Evolutionary conservation across 805 yeast species (phyloP).

Genomic region (Monosporozyma siamensis): DNA sequence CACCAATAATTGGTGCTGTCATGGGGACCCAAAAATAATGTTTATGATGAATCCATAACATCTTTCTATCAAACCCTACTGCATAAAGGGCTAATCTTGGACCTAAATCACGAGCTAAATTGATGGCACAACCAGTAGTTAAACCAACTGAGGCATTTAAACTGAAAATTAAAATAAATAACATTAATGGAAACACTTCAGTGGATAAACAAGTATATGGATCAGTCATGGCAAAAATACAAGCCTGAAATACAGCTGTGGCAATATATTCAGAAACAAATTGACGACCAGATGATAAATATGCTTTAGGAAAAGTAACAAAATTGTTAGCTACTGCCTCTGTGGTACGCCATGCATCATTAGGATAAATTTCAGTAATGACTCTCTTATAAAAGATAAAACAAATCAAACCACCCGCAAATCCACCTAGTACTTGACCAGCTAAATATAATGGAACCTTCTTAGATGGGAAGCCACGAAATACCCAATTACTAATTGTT

Average conservation of each 20-base stretch:
- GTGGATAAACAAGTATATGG: constrained; percentile 40
- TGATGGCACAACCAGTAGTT: constrained; percentile 48
- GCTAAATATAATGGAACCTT: constrained; percentile 38
- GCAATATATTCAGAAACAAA: constrained; percentile 40
- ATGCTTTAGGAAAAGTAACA: constrained; percentile 37
- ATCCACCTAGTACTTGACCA: constrained; percentile 43
- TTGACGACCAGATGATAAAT: constrained; percentile 36
- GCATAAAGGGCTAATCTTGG: constrained; percentile 42
- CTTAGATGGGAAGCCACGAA: constrained; percentile 43
- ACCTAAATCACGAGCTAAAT: constrained; percentile 46
- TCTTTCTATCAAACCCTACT: constrained; percentile 38
- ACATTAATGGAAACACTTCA: constrained; percentile 38
- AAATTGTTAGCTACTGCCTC: constrained; percentile 36
- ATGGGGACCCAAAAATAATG: constrained; percentile 47
- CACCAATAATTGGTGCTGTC: constrained; percentile 42
- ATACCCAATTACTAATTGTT: constrained; percentile 38
- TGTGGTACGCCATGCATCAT: constrained; percentile 21
- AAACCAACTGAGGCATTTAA: constrained; percentile 42
- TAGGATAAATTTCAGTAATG: constrained; percentile 19
- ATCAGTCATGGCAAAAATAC: constrained; percentile 44
- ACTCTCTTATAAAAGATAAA: constrained; percentile 38
- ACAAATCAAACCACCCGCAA: constrained; percentile 37
- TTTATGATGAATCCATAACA: constrained; percentile 32
- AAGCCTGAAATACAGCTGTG: constrained; percentile 37
- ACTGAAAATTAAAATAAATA: constrained; percentile 37